These are phyloP conservation scores for Chrysoporthe austroafricana DNA, from an alignment of 2,329 filamentous ascomycete species.

Conservation along the genomic window DNA sequence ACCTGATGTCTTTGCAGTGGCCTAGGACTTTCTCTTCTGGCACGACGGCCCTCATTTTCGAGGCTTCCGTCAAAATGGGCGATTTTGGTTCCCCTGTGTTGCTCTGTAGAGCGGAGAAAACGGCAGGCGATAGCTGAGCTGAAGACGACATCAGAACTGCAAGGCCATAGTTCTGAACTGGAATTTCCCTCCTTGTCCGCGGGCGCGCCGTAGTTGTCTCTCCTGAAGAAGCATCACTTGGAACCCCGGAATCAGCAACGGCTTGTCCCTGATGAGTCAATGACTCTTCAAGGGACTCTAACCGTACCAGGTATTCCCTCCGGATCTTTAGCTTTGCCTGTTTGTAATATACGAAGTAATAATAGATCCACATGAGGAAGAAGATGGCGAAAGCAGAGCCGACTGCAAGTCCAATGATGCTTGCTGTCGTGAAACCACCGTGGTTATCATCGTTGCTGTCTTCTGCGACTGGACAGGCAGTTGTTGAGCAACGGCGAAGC, in stretches of 20 bases:
- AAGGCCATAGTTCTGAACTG: neutral
- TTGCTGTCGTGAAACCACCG: slow-evolving; percentile 8
- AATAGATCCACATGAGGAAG: slow-evolving; percentile 37
- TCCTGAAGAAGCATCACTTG: neutral
- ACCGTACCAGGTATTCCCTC: neutral
- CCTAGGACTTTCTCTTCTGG: slow-evolving; percentile 11
- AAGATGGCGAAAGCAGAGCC: slow-evolving; percentile 83
- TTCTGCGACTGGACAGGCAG: neutral
- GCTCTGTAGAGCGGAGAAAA: neutral
- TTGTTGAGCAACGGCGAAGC: neutral
- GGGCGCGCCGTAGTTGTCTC: neutral
- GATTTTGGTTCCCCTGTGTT: neutral
- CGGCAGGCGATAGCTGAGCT: neutral
- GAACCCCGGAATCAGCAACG: neutral
- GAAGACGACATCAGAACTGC: slow-evolving; percentile 8
- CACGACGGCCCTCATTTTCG: slow-evolving; percentile 6
- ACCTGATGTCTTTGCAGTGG: neutral
- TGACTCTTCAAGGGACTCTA: neutral
- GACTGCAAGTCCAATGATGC: slow-evolving; percentile 81
- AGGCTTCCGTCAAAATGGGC: neutral
- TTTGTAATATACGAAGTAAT: slow-evolving; percentile 14
- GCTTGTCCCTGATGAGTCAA: neutral
- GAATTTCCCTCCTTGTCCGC: neutral
- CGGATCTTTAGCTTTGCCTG: slow-evolving; percentile 6
- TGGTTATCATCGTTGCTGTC: neutral